phyloP scores from a whole-genome alignment of 2,329 filamentous ascomycete genomes.

The Pseudocercospora fuligena region DNA sequence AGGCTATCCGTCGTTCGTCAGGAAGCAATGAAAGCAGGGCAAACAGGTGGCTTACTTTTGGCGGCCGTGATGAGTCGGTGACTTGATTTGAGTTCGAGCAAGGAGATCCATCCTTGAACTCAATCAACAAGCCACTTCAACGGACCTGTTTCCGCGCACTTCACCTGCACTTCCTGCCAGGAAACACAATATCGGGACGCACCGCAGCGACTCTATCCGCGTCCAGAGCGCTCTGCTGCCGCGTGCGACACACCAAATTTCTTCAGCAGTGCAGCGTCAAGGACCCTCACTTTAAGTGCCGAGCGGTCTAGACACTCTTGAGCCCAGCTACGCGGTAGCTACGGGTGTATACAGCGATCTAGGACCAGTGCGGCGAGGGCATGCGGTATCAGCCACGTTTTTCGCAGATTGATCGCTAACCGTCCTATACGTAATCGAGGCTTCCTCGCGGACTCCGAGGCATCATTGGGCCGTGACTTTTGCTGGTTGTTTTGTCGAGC shows the following conservation, averaged over 20 bases:
- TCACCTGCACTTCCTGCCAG: neutral
- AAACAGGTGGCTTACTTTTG: neutral
- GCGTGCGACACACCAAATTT: conserved; percentile 8
- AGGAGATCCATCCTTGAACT: neutral
- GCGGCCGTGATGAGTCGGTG: neutral
- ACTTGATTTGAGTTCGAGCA: neutral
- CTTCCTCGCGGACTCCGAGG: conserved; percentile 16
- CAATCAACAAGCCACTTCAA: neutral
- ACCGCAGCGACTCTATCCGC: neutral
- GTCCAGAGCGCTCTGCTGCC: conserved; percentile 4
- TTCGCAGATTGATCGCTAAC: neutral
- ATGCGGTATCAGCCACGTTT: conserved; percentile 5
- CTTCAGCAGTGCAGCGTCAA: neutral
- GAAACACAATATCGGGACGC: neutral
- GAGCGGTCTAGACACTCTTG: conserved; percentile 8
- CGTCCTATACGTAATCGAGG: conserved; percentile 15
- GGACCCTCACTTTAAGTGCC: neutral
- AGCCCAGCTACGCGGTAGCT: neutral
- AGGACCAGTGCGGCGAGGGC: neutral
- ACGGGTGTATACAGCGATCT: neutral
- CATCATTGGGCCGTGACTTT: conserved; percentile 7
- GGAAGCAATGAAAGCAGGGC: neutral
- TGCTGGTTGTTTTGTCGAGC: neutral
- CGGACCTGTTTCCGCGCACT: neutral
- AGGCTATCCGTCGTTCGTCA: no score